Evolutionary conservation across 257 asterid genomes (phyloP).

Genomic region (Salvia miltiorrhiza): DNA sequence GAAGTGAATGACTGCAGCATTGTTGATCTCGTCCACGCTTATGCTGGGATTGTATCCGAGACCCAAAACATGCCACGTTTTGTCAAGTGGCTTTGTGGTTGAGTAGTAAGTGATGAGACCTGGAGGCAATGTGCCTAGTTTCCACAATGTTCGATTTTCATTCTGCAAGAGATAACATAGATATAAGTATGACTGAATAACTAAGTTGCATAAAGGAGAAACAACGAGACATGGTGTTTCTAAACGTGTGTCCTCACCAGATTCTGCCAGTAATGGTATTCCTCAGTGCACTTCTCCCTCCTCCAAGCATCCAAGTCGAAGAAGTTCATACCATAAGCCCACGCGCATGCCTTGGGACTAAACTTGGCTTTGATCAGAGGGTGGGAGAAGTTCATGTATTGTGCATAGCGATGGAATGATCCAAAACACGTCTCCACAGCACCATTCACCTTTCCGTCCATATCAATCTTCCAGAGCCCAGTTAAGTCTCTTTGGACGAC

Average conservation of each 20-base stretch:
- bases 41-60: slow-evolving; percentile 88
- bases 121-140: slow-evolving; percentile 84
- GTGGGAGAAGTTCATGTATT: slow-evolving; percentile 76
- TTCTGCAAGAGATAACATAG: slow-evolving; percentile 41
- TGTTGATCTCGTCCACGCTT: slow-evolving; percentile 75
- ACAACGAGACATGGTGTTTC: not conserved
- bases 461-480: slow-evolving; percentile 67
- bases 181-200: not conserved
- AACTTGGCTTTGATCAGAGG: slow-evolving; percentile 65
- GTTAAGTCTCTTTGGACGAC: slow-evolving; percentile 76
- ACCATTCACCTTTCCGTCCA: slow-evolving; percentile 82
- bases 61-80: slow-evolving; percentile 94
- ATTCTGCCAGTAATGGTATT: slow-evolving; percentile 80
- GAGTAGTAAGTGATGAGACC: slow-evolving; percentile 88
- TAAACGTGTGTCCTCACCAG: slow-evolving; percentile 38
- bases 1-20: slow-evolving; percentile 89
- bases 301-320: slow-evolving; percentile 90
- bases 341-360: slow-evolving; percentile 81
- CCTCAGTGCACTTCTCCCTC: slow-evolving; percentile 69
- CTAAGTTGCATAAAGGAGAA: not conserved
- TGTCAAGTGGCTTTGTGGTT: slow-evolving; percentile 83
- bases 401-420: slow-evolving; percentile 73
- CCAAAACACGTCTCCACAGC: slow-evolving; percentile 87
- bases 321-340: slow-evolving; percentile 90
- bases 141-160: slow-evolving; percentile 83